Evolutionary conservation across 2,329 filamentous ascomycete genomes (phyloP), one percentile per base, ranked within the genome.

Genomic region (Aspergillus phoenicis): DNA sequence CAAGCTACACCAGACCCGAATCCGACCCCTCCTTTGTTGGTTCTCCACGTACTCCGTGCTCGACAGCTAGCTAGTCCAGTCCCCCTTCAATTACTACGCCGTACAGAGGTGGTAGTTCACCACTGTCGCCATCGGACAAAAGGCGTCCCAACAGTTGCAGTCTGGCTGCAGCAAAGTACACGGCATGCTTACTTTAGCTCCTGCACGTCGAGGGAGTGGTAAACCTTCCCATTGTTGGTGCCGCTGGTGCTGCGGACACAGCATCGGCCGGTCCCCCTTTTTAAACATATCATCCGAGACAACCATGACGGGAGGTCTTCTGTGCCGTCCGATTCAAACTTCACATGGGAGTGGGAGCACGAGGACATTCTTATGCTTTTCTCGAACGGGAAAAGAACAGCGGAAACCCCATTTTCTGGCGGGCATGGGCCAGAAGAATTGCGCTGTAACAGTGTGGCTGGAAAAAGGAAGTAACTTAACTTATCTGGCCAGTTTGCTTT

Each of bases 291-390:
- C 41, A 36, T 56, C 53, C 53, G 53, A 56, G 53, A 56, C 53
- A 56, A 41, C 36, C 43, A 45, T 28, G 41, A 56, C 53, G 38
- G 45, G 15, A 36, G 33, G 11, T 15, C 13, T 13, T 26, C 45
- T 24, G 24, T 49, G 45, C 45, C 45, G 45, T 49, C 45, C 24
- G 45, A 49, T 49, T 24, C 54, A 58, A 36, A 55, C 58, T 63
- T 66, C 61, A 64, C 59, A 65, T 66, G 62, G 62, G 53, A 62
- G 39, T 20, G 60, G 33, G 59, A 60, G 61, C 61, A 65, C 59
- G 63, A 63, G 62, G 52, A 22, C 49, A 57, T 38, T 47, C 47
- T 49, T 43, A 57, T 57, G 36, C 41, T 60, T 62, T 45, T 59
- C 51, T 62, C 38, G 41, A 58, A 60, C 38, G 17, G 60, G 57